These are phyloP conservation scores for Carpinus fangiana DNA, from an alignment of 306 rosid genomes.

Conservation along the genomic window DNA sequence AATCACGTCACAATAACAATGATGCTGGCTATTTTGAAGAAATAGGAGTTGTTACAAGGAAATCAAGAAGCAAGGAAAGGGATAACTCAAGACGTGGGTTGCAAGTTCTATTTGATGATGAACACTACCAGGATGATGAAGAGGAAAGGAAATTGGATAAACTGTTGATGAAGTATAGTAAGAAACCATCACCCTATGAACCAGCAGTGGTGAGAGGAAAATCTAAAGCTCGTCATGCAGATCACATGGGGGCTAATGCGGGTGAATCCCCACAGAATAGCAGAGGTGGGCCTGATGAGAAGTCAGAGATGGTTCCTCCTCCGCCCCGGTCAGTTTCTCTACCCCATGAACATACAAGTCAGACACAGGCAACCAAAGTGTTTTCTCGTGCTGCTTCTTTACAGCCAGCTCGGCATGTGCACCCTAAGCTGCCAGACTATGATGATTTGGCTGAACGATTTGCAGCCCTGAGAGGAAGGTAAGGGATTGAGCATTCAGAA, in stretches of 20 bases:
- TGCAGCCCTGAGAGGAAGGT: slow-evolving; percentile 80
- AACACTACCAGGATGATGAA: slow-evolving; percentile 54
- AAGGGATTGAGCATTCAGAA: slow-evolving; percentile 24
- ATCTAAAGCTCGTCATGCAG: slow-evolving; percentile 62
- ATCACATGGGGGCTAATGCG: slow-evolving; percentile 30
- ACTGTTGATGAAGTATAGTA: slow-evolving; percentile 82
- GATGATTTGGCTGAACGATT: slow-evolving; percentile 83
- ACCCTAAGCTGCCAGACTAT: slow-evolving; percentile 91
- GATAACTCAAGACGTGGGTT: slow-evolving; percentile 69
- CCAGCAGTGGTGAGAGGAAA: slow-evolving; percentile 63
- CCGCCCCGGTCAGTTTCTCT: slow-evolving; percentile 73
- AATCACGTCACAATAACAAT: slow-evolving; percentile 49
- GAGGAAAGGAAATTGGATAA: slow-evolving; percentile 88
- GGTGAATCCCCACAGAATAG: slow-evolving; percentile 38
- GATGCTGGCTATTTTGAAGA: slow-evolving; percentile 48
- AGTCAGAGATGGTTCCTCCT: slow-evolving; percentile 33
- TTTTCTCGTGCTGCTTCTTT: slow-evolving; percentile 78
- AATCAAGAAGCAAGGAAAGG: slow-evolving; percentile 65
- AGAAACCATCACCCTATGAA: slow-evolving; percentile 53
- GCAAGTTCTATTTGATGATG: slow-evolving; percentile 77
- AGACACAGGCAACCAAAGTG: slow-evolving; percentile 54
- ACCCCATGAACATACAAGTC: slow-evolving; percentile 56
- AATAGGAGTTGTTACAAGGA: slow-evolving; percentile 43
- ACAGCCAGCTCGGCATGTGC: slow-evolving; percentile 85
- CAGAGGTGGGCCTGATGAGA: slow-evolving; percentile 42